A percentile compares a stretch with the other conserved stretches of the same genome.
phyloP scores from a whole-genome alignment of 305 asterid genomes.

The Fraxinus sp. region DNA sequence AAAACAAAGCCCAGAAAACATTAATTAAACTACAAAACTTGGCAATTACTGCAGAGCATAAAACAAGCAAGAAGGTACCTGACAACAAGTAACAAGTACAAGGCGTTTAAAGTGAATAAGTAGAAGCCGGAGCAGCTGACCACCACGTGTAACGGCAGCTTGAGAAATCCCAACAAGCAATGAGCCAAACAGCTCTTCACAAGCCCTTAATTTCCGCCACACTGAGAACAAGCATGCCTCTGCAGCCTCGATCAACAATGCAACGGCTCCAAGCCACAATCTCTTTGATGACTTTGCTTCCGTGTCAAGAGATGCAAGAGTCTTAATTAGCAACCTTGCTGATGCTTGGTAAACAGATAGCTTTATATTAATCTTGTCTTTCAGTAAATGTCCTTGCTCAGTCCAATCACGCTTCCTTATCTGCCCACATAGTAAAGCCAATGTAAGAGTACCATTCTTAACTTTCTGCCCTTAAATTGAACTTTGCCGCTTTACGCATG shows the following conservation, averaged over 20 bases:
- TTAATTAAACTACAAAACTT: slow-evolving; percentile 20
- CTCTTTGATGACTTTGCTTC: slow-evolving; percentile 92
- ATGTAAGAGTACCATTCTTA: slow-evolving; percentile 23
- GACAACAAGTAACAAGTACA: slow-evolving; percentile 81
- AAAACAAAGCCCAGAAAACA: slow-evolving; percentile 15
- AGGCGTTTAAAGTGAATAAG: slow-evolving; percentile 90
- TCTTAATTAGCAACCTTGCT: slow-evolving; percentile 68
- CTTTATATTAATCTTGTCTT: slow-evolving; percentile 74
- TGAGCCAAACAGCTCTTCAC: slow-evolving; percentile 90
- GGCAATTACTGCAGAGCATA: slow-evolving; percentile 22
- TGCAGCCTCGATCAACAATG: slow-evolving; percentile 78
- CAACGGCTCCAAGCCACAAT: slow-evolving; percentile 87
- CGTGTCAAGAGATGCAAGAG: slow-evolving; percentile 65
- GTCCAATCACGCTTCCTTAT: slow-evolving; percentile 92
- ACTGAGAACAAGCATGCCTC: slow-evolving; percentile 81
- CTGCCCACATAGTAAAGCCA: slow-evolving; percentile 49
- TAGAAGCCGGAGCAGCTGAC: slow-evolving; percentile 88
- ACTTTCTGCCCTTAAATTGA: not conserved
- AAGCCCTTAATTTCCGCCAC: slow-evolving; percentile 89
- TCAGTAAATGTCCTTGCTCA: slow-evolving; percentile 81
- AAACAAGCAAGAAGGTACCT: slow-evolving; percentile 47
- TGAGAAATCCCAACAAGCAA: slow-evolving; percentile 89
- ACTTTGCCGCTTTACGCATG: slow-evolving; percentile 19
- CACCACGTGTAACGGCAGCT: slow-evolving; percentile 80
- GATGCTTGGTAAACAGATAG: slow-evolving; percentile 91